These are phyloP conservation scores for Suillus weaverae DNA, from an alignment of 768 basidiomycete genomes.

Conservation along the genomic window DNA sequence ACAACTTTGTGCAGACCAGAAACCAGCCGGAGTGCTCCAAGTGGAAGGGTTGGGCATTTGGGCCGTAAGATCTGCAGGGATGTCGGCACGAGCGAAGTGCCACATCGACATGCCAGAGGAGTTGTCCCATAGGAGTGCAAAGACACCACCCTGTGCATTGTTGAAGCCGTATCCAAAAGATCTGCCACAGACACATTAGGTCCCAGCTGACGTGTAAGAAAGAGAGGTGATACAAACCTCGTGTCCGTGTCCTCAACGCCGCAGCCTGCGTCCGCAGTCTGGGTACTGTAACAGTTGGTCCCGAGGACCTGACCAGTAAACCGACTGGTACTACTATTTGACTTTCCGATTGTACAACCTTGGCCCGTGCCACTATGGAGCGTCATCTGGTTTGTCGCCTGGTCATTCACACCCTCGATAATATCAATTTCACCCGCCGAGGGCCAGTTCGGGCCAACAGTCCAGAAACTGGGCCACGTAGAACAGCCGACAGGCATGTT, in stretches of 20 bases:
- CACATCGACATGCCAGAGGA: constrained; percentile 51
- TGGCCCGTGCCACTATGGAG: constrained; percentile 57
- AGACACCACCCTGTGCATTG: constrained; percentile 49
- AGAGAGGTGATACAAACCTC: background rate
- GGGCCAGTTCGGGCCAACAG: constrained; percentile 55
- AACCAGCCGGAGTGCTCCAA: constrained; percentile 56
- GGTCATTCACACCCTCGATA: constrained; percentile 68
- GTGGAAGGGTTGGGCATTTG: constrained; percentile 44
- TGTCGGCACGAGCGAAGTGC: constrained; percentile 51
- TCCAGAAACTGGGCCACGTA: constrained; percentile 62
- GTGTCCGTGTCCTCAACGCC: constrained; percentile 43
- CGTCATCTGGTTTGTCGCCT: constrained; percentile 59
- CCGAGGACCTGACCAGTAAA: constrained; percentile 26
- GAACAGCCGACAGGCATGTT: constrained; percentile 73
- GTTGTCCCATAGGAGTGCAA: constrained; percentile 53
- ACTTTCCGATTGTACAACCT: constrained; percentile 26
- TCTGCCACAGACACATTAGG: constrained; percentile 14
- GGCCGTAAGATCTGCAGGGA: constrained; percentile 51
- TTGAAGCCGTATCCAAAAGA: constrained; percentile 45
- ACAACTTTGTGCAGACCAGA: constrained; percentile 50
- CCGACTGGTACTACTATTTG: constrained; percentile 1
- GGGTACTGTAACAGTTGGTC: constrained; percentile 42
- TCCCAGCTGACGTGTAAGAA: constrained; percentile 35
- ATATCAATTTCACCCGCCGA: constrained; percentile 66
- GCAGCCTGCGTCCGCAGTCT: constrained; percentile 48